Evolutionary conservation across 768 basidiomycete species (phyloP).

Genomic region (Podaxis mareebaensis): DNA sequence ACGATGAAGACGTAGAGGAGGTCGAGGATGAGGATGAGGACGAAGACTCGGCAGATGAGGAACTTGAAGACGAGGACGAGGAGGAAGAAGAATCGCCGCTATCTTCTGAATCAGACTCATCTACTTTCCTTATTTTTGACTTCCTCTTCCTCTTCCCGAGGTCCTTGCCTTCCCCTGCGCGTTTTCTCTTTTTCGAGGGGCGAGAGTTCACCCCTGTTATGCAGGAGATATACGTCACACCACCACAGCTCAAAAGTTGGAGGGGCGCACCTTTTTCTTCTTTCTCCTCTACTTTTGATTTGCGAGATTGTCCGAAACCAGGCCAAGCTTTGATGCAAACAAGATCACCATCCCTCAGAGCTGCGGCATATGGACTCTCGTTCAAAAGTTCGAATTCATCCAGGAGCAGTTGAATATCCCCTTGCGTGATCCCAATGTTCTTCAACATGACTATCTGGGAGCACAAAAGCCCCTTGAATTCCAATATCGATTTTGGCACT

Average conservation of each 20-base stretch:
- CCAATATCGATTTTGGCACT: conserved; percentile 20
- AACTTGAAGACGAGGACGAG: conserved; percentile 23
- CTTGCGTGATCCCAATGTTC: conserved; percentile 21
- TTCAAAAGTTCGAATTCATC: conserved; percentile 53
- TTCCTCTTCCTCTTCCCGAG: conserved; percentile 12
- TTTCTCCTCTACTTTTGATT: conserved; percentile 9
- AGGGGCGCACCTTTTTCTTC: neutral
- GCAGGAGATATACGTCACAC: neutral
- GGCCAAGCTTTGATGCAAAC: conserved; percentile 32
- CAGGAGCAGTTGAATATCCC: conserved; percentile 34
- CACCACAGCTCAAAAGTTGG: neutral
- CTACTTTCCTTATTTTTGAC: neutral
- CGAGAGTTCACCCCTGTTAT: neutral
- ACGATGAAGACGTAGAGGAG: conserved; percentile 22
- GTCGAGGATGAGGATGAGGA: conserved; percentile 27
- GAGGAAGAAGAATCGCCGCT: conserved; percentile 25
- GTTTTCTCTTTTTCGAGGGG: conserved; percentile 13
- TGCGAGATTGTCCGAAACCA: neutral
- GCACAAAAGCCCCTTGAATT: conserved; percentile 42
- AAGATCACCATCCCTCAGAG: conserved; percentile 52
- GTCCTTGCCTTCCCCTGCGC: conserved; percentile 2
- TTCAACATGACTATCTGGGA: conserved; percentile 32
- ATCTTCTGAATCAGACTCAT: conserved; percentile 16
- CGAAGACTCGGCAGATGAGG: conserved; percentile 26
- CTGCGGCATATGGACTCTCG: conserved; percentile 32